These are phyloP conservation scores for Lithospermum erythrorhizon DNA, from an alignment of 257 asterid genomes.

Conservation along the genomic window DNA sequence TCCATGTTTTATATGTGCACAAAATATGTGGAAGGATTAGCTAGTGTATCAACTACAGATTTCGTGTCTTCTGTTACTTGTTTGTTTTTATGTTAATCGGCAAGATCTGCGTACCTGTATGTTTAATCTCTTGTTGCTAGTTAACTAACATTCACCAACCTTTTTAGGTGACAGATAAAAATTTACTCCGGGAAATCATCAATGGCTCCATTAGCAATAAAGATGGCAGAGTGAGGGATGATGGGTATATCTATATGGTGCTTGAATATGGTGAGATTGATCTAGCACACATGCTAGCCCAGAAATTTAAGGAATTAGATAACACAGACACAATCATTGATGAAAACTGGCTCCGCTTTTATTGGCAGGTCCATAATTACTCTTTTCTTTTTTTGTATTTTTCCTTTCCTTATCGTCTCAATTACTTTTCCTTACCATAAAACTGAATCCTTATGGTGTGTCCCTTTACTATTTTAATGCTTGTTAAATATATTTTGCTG, in stretches of 20 bases:
- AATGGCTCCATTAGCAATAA: constrained; percentile 70
- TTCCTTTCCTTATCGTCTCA: too few relatives aligned
- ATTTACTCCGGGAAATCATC: constrained; percentile 67
- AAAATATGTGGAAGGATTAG: too few relatives aligned
- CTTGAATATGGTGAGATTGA: constrained; percentile 98
- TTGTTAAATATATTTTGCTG: too few relatives aligned
- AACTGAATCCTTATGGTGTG: too few relatives aligned
- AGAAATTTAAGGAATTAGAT: constrained; percentile 84
- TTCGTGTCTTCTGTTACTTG: too few relatives aligned
- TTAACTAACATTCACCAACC: constrained; percentile 20
- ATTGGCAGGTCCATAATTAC: constrained; percentile 70
- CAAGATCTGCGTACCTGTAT: neutral
- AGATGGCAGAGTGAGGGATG: constrained; percentile 78
- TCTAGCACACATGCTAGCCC: constrained; percentile 96
- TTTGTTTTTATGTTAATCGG: too few relatives aligned
- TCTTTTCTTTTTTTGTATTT: neutral
- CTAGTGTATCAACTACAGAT: too few relatives aligned
- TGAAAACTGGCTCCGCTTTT: constrained; percentile 97
- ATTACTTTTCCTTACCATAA: too few relatives aligned
- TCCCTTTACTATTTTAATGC: too few relatives aligned
- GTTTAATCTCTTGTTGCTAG: neutral
- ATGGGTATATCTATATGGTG: constrained; percentile 83
- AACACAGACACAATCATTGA: constrained; percentile 47
- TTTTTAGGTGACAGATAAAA: constrained; percentile 85
- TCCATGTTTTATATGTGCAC: too few relatives aligned